These are phyloP conservation scores for Gypsophila paniculata DNA, from an alignment of 179 eudicot genomes.

Conservation along the genomic window DNA sequence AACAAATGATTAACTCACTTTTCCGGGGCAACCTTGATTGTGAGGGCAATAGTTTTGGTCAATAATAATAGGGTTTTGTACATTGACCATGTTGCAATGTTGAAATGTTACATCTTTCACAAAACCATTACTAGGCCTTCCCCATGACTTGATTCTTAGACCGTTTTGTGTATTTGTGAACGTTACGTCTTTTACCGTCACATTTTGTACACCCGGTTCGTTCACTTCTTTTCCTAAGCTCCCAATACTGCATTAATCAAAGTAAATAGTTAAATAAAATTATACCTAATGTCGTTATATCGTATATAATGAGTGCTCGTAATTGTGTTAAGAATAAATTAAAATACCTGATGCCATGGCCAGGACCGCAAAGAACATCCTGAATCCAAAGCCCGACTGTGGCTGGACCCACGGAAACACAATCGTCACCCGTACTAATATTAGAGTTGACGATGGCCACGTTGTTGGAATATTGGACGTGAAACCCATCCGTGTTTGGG, in stretches of 20 bases:
- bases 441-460: constrained; percentile 32
- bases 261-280: not conserved
- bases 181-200: constrained; percentile 44
- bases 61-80: constrained; percentile 52
- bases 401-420: constrained; percentile 40
- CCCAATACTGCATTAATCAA: constrained; percentile 44
- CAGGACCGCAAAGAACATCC: constrained; percentile 59
- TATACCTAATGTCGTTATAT: no score
- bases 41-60: constrained; percentile 63
- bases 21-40: constrained; percentile 35
- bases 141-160: constrained; percentile 53
- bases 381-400: constrained; percentile 38
- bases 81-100: constrained; percentile 45
- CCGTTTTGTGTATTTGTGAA: constrained; percentile 63
- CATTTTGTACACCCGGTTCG: constrained; percentile 49
- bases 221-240: constrained; percentile 51
- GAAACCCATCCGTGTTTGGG: constrained; percentile 68
- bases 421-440: constrained; percentile 37
- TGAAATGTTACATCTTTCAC: constrained; percentile 42
- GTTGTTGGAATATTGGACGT: constrained; percentile 29
- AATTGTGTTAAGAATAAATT: not conserved
- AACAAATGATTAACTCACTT: constrained; percentile 27
- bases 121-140: constrained; percentile 22
- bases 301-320: no score
- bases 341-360: constrained; percentile 70